These are phyloP conservation scores for Raphidocelis subcapitata DNA, from an alignment of 139 green algal species.

Conservation along the genomic window DNA sequence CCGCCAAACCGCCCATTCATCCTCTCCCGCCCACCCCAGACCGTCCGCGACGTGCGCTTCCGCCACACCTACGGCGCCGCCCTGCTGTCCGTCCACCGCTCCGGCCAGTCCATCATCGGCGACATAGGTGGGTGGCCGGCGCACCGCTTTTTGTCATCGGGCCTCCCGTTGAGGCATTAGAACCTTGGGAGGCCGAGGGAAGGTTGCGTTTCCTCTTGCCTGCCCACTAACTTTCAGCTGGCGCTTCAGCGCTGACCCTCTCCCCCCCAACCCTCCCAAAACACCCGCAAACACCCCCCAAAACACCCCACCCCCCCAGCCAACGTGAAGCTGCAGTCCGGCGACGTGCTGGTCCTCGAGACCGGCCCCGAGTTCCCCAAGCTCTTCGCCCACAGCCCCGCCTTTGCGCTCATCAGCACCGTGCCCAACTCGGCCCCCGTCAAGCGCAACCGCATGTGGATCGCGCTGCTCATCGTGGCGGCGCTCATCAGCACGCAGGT, in stretches of 20 bases:
- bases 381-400: conserved; percentile 42
- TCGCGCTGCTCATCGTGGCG: conserved; percentile 37
- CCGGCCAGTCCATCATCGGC: conserved; percentile 16
- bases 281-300: no score
- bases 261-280: no score
- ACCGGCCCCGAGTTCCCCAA: conserved; percentile 46
- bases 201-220: no score
- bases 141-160: background rate
- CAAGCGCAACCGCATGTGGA: conserved; percentile 44
- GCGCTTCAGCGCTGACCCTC: no score
- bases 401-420: conserved; percentile 59
- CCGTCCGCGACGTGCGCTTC: conserved; percentile 67
- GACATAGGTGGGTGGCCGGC: conserved; percentile 2
- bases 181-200: no score
- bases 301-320: no score
- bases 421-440: conserved; percentile 41
- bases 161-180: no score
- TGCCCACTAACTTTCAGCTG: no score
- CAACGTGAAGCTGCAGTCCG: no score
- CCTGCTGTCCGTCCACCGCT: conserved; percentile 74
- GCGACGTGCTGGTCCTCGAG: conserved; percentile 66
- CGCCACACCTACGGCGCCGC: conserved; percentile 72
- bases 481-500: conserved; percentile 55
- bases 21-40: no score
- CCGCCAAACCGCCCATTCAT: no score